Percentiles rank a stretch among this genome's conserved stretches.
These are phyloP conservation scores for Fusarium sororula DNA, from an alignment of 2,329 filamentous ascomycete species.

Conservation along the genomic window DNA sequence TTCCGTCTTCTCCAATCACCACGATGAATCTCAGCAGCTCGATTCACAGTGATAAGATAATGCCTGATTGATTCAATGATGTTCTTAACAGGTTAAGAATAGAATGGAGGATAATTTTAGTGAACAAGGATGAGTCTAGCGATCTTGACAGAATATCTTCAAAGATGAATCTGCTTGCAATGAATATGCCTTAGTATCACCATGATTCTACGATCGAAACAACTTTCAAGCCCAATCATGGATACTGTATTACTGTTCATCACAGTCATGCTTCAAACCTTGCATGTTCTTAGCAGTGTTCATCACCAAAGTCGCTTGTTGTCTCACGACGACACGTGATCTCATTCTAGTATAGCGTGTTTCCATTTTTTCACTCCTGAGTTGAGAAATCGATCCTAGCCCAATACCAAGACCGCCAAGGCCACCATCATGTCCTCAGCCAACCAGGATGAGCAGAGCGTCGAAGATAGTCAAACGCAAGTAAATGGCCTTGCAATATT, in stretches of 20 bases:
- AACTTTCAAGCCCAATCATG: background rate
- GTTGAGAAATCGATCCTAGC: background rate
- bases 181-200: background rate
- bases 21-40: too few relatives aligned
- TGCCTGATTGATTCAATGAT: background rate
- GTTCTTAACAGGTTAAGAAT: accelerated
- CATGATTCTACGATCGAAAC: background rate
- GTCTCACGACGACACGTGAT: background rate
- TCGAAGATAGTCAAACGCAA: background rate
- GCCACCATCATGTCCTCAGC: background rate
- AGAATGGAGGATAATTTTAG: background rate
- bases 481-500: background rate
- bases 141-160: background rate
- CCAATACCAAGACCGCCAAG: background rate
- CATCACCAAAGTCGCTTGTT: background rate
- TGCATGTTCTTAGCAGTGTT: too few relatives aligned
- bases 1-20: background rate
- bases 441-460: background rate
- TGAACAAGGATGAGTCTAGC: background rate
- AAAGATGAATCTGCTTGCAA: background rate
- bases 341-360: background rate
- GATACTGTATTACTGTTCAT: accelerated
- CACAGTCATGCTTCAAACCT: accelerated
- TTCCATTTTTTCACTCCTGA: background rate
- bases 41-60: background rate